Conservation (phyloP, 345 rosid genomes). For the Sonneratia caseolaris region DNA sequence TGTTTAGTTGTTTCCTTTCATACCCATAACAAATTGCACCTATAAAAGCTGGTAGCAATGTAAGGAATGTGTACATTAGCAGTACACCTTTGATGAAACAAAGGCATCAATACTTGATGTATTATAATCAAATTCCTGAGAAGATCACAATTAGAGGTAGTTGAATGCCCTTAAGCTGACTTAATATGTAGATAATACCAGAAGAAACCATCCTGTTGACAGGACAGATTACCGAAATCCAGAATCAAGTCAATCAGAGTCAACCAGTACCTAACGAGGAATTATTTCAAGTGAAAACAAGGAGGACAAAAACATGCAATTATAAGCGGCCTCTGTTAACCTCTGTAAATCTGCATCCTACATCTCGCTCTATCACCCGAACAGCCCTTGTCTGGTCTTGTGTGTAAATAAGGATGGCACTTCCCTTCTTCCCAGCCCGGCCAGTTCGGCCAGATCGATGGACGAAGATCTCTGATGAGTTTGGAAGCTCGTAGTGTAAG, state of each 20-base stretch:
- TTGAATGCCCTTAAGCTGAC: not conserved
- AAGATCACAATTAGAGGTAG: not conserved
- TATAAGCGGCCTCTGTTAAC: slow-evolving; percentile 21
- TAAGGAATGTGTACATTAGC: not conserved
- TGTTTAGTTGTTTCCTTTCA: not conserved
- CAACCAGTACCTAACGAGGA: not conserved
- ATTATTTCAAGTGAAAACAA: not conserved
- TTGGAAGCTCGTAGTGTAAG: slow-evolving; percentile 91
- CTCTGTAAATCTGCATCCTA: slow-evolving; percentile 80
- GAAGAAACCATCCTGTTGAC: too few species aligned
- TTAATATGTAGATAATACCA: not conserved
- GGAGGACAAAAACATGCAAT: not conserved
- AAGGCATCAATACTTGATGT: not conserved
- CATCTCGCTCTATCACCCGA: slow-evolving; percentile 63
- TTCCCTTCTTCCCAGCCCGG: slow-evolving; percentile 98
- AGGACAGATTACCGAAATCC: not conserved
- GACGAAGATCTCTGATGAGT: slow-evolving; percentile 79
- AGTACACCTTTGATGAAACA: not conserved
- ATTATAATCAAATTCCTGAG: not conserved
- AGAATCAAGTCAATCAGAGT: not conserved
- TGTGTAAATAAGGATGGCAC: slow-evolving; percentile 68
- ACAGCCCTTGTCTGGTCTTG: slow-evolving; percentile 59
- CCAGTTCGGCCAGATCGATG: slow-evolving; percentile 98
- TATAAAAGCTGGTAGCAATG: not conserved
- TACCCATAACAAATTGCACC: not conserved